These are phyloP conservation scores for Pleurotus tuoliensis DNA, from an alignment of 768 basidiomycete species.

Conservation along the genomic window DNA sequence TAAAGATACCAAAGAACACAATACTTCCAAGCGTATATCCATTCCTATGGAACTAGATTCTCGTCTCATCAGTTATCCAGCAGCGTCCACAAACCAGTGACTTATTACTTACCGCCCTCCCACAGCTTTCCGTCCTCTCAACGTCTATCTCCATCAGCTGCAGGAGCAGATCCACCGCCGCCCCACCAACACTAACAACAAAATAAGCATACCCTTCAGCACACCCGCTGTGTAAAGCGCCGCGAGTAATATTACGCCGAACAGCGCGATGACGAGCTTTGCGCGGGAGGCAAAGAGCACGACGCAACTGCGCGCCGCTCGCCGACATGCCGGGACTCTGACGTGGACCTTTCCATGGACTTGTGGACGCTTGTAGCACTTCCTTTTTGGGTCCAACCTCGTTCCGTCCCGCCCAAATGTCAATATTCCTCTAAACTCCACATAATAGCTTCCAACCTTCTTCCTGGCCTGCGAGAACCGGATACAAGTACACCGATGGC, in stretches of 20 bases:
- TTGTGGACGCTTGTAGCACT: too few relatives aligned
- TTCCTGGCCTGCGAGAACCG: too few relatives aligned
- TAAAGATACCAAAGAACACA: conserved; percentile 13
- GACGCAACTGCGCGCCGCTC: conserved; percentile 24
- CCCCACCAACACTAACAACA: conserved; percentile 13
- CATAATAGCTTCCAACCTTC: too few relatives aligned
- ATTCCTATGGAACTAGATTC: conserved; percentile 4
- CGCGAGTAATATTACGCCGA: conserved; percentile 24
- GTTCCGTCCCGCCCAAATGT: too few relatives aligned
- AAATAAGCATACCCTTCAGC: conserved; percentile 17
- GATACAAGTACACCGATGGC: not conserved
- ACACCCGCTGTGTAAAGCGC: conserved; percentile 21
- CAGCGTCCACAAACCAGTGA: not conserved
- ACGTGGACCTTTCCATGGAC: too few relatives aligned
- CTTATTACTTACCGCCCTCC: not conserved
- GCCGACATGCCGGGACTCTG: too few relatives aligned
- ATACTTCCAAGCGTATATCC: conserved; percentile 15
- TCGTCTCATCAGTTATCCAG: too few relatives aligned
- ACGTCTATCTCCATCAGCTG: conserved; percentile 15
- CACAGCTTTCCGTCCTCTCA: not conserved
- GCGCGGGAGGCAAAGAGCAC: conserved; percentile 49
- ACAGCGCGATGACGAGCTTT: conserved; percentile 37
- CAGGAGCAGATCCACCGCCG: conserved; percentile 13
- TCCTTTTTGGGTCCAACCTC: too few relatives aligned
- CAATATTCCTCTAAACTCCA: too few relatives aligned